Conservation (phyloP, 129 eudicot species). For the Centella asiatica region DNA sequence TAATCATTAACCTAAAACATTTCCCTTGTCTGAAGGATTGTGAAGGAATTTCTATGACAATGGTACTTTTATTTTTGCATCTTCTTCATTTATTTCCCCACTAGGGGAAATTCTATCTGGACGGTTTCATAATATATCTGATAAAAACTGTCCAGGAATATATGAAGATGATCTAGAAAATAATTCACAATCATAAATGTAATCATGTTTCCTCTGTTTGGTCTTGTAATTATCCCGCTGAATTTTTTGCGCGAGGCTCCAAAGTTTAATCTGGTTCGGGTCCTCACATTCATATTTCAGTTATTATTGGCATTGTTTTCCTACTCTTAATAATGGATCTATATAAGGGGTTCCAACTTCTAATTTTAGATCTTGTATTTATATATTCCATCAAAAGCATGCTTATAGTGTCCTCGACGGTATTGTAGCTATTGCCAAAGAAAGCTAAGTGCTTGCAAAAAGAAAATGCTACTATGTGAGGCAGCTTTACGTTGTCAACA, state of each 20-base stretch:
- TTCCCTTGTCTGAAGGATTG: too few species aligned
- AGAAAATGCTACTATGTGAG: background rate
- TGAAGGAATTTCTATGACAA: too few species aligned
- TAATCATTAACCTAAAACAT: too few species aligned
- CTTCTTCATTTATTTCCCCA: too few species aligned
- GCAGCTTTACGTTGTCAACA: background rate
- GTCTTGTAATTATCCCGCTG: background rate
- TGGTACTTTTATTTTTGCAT: too few species aligned
- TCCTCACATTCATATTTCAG: too few species aligned
- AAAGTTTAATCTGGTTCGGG: too few species aligned
- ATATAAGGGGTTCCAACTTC: too few species aligned
- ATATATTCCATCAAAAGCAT: too few species aligned
- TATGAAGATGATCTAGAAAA: background rate
- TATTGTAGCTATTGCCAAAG: background rate
- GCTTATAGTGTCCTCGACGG: too few species aligned
- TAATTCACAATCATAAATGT: background rate
- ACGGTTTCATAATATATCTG: background rate
- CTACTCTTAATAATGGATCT: too few species aligned
- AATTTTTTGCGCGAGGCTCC: constrained; percentile 4
- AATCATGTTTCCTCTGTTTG: background rate
- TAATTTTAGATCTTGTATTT: background rate
- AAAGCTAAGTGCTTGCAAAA: background rate
- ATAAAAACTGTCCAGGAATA: background rate
- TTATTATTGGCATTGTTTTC: too few species aligned
- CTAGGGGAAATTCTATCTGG: background rate